Base-by-base conservation (phyloP, 2,329 filamentous ascomycete species). In the Metarhizium humberi region DNA sequence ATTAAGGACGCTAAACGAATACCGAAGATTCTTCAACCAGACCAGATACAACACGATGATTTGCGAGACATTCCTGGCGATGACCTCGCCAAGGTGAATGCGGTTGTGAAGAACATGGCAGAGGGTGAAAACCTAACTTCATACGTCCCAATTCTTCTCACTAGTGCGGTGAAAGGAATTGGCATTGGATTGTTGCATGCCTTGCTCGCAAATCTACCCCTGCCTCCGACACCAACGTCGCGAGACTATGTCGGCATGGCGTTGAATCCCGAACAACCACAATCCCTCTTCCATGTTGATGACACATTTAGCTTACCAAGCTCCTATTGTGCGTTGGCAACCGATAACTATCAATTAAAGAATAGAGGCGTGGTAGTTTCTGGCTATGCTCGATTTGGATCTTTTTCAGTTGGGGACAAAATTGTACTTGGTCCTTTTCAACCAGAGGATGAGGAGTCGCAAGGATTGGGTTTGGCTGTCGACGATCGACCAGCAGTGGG, bases 151-250 rank as follows among this genome's bases (percentile, higher is more conserved):
- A 92, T 99, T 51, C 73, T 96, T 1, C 78, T 97, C 56, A 92
- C 91, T 3, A 96, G 92, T 65, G 85, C 91, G 4, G 85, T 96
- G 2, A 90, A 87, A 61, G 94, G 92, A 0, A 85, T 80, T 13
- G 92, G 94, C 0, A 87, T 97, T 54, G 84, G 85, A 5, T 81
- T 88, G 54, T 69, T 96, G 25, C 94, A 97, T 72, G 88, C 90
- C 18, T 78, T 97, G 20, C 75, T 99, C 13, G 81, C 85, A 56
- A 81, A 79, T 55, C 75, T 99, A 45, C 92, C 92, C 0, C 76
- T 92, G 25, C 86, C 86, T 6, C 72, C 77, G 2, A 63, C 69
- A 0, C 78, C 79, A 7, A 80, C 78, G 2, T 66, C 78, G 1
- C 73, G 74, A 51, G 80, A 84, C 60, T 81, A 77, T 57, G 71